Evolutionary conservation across 768 basidiomycete genomes (phyloP).

Genomic region (Suillus luteus): DNA sequence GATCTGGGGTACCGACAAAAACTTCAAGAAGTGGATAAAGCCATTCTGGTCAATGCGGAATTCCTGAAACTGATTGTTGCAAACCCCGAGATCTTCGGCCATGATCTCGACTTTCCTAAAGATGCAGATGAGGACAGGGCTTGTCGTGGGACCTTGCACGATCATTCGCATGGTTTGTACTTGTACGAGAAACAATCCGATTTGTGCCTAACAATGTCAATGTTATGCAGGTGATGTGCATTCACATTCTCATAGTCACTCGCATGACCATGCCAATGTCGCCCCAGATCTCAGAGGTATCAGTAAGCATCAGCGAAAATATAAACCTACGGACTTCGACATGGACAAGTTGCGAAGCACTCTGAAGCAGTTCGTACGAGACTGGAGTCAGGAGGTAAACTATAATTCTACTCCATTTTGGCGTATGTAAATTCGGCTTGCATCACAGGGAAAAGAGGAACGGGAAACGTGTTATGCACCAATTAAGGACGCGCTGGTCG

Average conservation of each 20-base stretch:
- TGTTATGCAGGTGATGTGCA: constrained; percentile 25
- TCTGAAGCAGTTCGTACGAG: constrained; percentile 88
- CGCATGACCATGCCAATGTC: constrained; percentile 21
- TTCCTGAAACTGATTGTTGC: constrained; percentile 76
- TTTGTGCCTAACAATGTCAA: constrained; percentile 6
- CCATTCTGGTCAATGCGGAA: constrained; percentile 77
- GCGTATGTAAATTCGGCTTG: neutral
- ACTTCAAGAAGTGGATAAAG: constrained; percentile 76
- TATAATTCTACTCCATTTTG: neutral
- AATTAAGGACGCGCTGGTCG: constrained; percentile 72
- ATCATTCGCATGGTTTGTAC: constrained; percentile 11
- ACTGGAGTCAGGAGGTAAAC: constrained; percentile 85
- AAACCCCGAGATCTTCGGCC: constrained; percentile 81
- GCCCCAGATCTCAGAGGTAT: constrained; percentile 16
- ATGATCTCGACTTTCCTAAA: constrained; percentile 34
- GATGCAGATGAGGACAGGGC: constrained; percentile 29
- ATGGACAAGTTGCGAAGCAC: constrained; percentile 93
- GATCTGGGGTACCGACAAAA: constrained; percentile 76
- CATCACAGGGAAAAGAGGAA: constrained; percentile 66
- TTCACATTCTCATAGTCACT: constrained; percentile 38
- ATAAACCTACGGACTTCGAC: constrained; percentile 67
- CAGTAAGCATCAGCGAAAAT: constrained; percentile 27
- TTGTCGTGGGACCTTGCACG: neutral
- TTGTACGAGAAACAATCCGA: constrained; percentile 9
- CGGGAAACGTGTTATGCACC: constrained; percentile 81